These are phyloP conservation scores for Anthostomella pinea DNA, from an alignment of 2,329 filamentous ascomycete species.

Conservation along the genomic window DNA sequence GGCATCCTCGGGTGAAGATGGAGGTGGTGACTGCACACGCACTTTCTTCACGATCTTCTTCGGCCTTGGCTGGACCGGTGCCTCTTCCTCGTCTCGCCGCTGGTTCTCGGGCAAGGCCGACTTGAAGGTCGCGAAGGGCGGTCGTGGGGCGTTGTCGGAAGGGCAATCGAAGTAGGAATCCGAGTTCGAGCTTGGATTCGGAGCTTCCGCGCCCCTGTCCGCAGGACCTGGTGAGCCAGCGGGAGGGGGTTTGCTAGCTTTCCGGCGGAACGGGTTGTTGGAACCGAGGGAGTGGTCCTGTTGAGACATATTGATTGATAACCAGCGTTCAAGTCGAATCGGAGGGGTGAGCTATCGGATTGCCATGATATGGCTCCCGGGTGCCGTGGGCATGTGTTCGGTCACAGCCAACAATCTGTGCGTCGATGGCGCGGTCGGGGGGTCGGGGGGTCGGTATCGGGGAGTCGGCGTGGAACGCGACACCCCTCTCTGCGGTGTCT, in stretches of 20 bases:
- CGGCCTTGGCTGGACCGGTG: slow-evolving; percentile 25
- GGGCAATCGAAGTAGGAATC: slow-evolving; percentile 18
- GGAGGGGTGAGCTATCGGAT: slow-evolving; percentile 6
- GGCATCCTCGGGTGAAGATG: slow-evolving; percentile 55
- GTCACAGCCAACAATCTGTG: too few species aligned
- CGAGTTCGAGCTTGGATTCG: slow-evolving; percentile 12
- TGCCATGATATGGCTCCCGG: slow-evolving; percentile 11
- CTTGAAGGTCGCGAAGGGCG: slow-evolving; percentile 32
- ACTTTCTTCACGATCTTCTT: slow-evolving; percentile 64
- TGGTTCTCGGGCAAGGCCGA: slow-evolving; percentile 33
- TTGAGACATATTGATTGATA: slow-evolving; percentile 32
- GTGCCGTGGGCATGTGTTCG: slow-evolving; percentile 5
- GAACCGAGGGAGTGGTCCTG: slow-evolving; percentile 37
- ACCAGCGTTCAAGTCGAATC: slow-evolving; percentile 6
- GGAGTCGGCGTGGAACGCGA: too few species aligned
- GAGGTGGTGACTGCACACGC: slow-evolving; percentile 62
- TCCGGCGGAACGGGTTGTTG: slow-evolving; percentile 54
- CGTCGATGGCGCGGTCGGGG: too few species aligned
- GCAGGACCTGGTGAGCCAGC: slow-evolving; percentile 16
- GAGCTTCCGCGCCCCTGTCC: too few species aligned
- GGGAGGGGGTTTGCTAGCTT: slow-evolving; percentile 24
- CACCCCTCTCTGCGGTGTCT: too few species aligned
- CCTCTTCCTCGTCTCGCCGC: slow-evolving; percentile 29
- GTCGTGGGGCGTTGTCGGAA: slow-evolving; percentile 14
- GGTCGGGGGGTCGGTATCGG: too few species aligned